These are phyloP conservation scores for Globisporangium takayamanum DNA, from an alignment of 352 stramenopile genomes.

Conservation along the genomic window DNA sequence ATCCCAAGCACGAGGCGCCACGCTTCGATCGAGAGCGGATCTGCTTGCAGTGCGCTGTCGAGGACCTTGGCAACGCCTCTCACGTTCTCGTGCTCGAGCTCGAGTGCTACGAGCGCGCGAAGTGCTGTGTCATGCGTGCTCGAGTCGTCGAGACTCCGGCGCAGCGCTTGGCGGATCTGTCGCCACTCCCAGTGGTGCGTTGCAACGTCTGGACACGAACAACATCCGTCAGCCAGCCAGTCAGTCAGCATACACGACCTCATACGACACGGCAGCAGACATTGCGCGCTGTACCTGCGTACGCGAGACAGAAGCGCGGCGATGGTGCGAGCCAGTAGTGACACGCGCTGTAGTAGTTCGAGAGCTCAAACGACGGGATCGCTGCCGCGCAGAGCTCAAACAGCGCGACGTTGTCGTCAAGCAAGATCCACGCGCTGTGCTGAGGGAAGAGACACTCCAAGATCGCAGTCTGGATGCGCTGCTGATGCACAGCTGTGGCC, in stretches of 20 bases:
- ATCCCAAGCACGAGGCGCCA: conserved; percentile 46
- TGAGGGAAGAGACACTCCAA: conserved; percentile 40
- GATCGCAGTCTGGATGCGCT: conserved; percentile 27
- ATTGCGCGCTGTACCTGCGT: conserved; percentile 26
- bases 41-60: conserved; percentile 20
- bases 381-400: conserved; percentile 32
- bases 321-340: conserved; percentile 24
- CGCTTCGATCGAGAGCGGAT: conserved; percentile 31
- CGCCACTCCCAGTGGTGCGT: conserved; percentile 42
- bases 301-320: conserved; percentile 34
- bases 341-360: conserved; percentile 28
- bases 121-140: conserved; percentile 26
- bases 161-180: conserved; percentile 29
- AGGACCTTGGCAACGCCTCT: conserved; percentile 33
- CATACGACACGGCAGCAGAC: too few species aligned
- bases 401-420: conserved; percentile 24
- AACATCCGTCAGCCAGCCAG: background rate
- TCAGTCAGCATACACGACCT: background rate
- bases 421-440: conserved; percentile 22
- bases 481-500: conserved; percentile 11
- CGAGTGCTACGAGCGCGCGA: conserved; percentile 31
- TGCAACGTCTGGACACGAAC: conserved; percentile 21
- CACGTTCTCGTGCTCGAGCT: conserved; percentile 34
- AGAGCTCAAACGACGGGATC: conserved; percentile 21
- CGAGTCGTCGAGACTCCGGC: conserved; percentile 25